These are phyloP conservation scores for Stagonosporopsis rhizophila DNA, from an alignment of 2,329 filamentous ascomycete species.

Conservation along the genomic window DNA sequence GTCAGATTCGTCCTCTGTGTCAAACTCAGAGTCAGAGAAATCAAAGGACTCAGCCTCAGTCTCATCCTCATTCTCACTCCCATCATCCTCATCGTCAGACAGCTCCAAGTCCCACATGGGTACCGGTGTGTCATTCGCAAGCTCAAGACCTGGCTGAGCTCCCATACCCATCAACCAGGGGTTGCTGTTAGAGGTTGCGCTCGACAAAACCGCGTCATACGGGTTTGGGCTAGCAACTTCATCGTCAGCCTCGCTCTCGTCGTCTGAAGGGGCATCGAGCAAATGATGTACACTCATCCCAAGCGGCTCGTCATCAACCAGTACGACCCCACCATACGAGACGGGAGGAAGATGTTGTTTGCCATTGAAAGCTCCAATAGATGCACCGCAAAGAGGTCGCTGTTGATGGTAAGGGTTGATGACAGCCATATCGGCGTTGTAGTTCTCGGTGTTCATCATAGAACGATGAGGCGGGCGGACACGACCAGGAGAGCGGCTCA, in stretches of 20 bases:
- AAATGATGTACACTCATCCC: constrained; percentile 98
- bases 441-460: constrained; percentile 49
- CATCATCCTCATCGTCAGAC: constrained; percentile 61
- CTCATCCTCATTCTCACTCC: constrained; percentile 49
- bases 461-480: constrained; percentile 47
- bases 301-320: constrained; percentile 83
- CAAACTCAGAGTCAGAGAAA: constrained; percentile 65
- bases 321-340: constrained; percentile 85
- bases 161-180: constrained; percentile 49
- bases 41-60: constrained; percentile 51
- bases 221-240: constrained; percentile 39
- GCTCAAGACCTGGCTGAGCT: constrained; percentile 43
- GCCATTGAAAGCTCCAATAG: constrained; percentile 88
- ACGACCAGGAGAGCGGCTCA: constrained; percentile 46
- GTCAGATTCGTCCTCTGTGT: constrained; percentile 41
- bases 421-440: constrained; percentile 50
- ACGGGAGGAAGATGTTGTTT: constrained; percentile 87
- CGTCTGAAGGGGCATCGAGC: constrained; percentile 71
- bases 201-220: constrained; percentile 51
- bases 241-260: constrained; percentile 56
- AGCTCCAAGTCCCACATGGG: constrained; percentile 56
- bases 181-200: constrained; percentile 46
- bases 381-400: constrained; percentile 82
- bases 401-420: constrained; percentile 80
- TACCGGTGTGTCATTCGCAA: constrained; percentile 35